Conservation (phyloP, 2,329 filamentous ascomycete species). For the Penicillium sp. region DNA sequence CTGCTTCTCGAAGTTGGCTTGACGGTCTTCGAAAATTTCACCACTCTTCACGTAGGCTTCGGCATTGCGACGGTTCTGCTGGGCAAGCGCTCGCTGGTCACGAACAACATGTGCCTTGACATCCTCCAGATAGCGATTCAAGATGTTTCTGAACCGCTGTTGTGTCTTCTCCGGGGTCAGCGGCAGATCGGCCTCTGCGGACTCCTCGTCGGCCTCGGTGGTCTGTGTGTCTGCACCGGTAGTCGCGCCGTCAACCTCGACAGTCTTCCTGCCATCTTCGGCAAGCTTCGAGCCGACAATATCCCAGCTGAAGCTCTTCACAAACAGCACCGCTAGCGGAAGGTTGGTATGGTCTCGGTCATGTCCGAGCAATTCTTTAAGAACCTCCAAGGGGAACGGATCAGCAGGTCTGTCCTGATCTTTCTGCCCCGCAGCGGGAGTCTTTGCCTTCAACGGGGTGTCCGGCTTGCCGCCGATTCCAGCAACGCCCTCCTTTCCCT, state of each 20-base stretch:
- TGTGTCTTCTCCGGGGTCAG: constrained; percentile 76
- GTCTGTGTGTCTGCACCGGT: constrained; percentile 54
- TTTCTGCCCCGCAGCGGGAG: constrained; percentile 53
- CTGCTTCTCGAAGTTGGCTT: constrained; percentile 93
- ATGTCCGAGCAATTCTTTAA: constrained; percentile 92
- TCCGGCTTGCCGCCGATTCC: constrained; percentile 50
- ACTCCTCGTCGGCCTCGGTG: constrained; percentile 47
- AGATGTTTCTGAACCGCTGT: constrained; percentile 80
- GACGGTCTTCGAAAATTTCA: constrained; percentile 96
- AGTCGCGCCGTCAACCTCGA: constrained; percentile 76
- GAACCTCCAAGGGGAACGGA: constrained; percentile 93
- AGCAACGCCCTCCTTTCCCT: constrained; percentile 56
- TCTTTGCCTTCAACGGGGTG: constrained; percentile 63
- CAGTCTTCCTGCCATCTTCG: constrained; percentile 77
- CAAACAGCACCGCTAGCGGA: constrained; percentile 88
- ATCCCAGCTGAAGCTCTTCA: constrained; percentile 96
- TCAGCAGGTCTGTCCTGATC: constrained; percentile 72
- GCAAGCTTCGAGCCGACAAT: constrained; percentile 76
- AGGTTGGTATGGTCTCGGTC: constrained; percentile 91
- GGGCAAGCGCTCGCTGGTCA: constrained; percentile 87
- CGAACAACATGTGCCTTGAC: constrained; percentile 84
- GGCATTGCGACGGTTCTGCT: constrained; percentile 89
- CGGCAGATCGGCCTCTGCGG: constrained; percentile 65
- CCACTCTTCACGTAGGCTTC: constrained; percentile 98
- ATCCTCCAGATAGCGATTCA: constrained; percentile 88